Conservation (phyloP, 2,329 filamentous ascomycete species). For the Annulohypoxylon truncatum region DNA sequence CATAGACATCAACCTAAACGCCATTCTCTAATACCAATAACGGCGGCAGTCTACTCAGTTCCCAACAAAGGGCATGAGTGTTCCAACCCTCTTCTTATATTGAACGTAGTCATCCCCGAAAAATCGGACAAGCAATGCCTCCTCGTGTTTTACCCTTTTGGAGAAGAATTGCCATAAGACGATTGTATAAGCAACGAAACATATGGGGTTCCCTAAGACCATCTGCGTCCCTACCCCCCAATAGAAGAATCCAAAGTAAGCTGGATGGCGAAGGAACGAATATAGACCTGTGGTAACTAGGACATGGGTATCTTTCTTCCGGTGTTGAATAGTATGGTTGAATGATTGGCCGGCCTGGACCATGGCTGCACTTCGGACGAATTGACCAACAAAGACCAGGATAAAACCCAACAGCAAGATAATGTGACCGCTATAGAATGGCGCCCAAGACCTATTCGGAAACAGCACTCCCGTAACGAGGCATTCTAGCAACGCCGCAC, state of each 20-base stretch:
- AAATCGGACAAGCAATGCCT: slow-evolving; percentile 80
- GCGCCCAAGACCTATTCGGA: slow-evolving; percentile 61
- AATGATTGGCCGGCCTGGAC: slow-evolving; percentile 88
- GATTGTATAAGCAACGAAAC: slow-evolving; percentile 76
- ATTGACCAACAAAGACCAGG: slow-evolving; percentile 77
- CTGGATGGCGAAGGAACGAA: slow-evolving; percentile 80
- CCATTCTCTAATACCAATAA: slow-evolving; percentile 6
- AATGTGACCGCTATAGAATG: slow-evolving; percentile 56
- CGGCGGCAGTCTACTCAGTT: slow-evolving; percentile 25
- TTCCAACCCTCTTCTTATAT: slow-evolving; percentile 77
- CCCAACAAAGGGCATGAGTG: slow-evolving; percentile 82
- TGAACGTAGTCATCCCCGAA: slow-evolving; percentile 84
- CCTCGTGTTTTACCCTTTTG: slow-evolving; percentile 79
- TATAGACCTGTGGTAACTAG: slow-evolving; percentile 91
- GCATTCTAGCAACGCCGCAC: slow-evolving; percentile 78
- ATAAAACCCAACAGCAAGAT: slow-evolving; percentile 68
- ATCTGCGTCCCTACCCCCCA: slow-evolving; percentile 97
- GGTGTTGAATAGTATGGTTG: slow-evolving; percentile 85
- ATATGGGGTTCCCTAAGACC: slow-evolving; percentile 85
- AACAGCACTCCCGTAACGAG: slow-evolving; percentile 69
- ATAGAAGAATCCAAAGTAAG: slow-evolving; percentile 99
- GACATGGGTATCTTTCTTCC: slow-evolving; percentile 73
- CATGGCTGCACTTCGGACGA: slow-evolving; percentile 85
- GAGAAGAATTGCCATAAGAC: slow-evolving; percentile 91
- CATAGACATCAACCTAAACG: slow-evolving; percentile 18